Conservation (phyloP, 345 rosid genomes). For the Abelmoschus esculentus region DNA sequence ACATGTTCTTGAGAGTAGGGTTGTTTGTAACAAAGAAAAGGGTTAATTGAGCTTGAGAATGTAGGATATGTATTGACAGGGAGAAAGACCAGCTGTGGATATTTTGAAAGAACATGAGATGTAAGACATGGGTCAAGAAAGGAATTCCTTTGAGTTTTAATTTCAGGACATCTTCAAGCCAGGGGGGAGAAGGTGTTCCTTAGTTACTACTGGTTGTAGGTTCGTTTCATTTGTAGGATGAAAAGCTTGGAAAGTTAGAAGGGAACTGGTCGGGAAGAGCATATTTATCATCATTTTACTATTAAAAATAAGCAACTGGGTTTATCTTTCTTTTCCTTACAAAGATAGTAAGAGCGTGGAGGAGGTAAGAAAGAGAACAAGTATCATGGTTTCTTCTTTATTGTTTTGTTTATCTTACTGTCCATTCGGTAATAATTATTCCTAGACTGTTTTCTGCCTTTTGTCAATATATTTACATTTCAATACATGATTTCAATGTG, state of each 20-base stretch:
- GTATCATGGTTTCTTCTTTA: not conserved
- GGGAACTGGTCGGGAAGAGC: not conserved
- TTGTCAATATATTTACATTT: not conserved
- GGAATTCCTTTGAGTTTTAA: conserved; percentile 1
- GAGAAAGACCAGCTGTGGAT: not conserved
- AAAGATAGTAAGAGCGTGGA: not conserved
- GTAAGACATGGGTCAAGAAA: not conserved
- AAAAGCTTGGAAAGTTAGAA: not conserved
- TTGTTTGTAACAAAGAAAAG: not conserved
- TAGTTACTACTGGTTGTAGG: not conserved
- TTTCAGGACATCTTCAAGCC: not conserved
- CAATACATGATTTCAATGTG: not conserved
- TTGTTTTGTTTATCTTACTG: not conserved
- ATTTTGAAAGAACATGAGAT: conserved; percentile 4
- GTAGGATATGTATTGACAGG: not conserved
- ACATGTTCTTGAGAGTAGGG: not conserved
- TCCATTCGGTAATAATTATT: not conserved
- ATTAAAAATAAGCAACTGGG: not conserved
- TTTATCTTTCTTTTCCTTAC: not conserved
- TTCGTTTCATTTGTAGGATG: not conserved
- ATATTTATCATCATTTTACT: not conserved
- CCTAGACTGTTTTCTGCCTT: not conserved
- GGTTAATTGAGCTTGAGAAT: conserved; percentile 1
- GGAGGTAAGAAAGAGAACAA: not conserved
- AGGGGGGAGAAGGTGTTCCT: not conserved